Base-by-base conservation (phyloP, 345 rosid genomes). In the Eutrema heterophyllum region DNA sequence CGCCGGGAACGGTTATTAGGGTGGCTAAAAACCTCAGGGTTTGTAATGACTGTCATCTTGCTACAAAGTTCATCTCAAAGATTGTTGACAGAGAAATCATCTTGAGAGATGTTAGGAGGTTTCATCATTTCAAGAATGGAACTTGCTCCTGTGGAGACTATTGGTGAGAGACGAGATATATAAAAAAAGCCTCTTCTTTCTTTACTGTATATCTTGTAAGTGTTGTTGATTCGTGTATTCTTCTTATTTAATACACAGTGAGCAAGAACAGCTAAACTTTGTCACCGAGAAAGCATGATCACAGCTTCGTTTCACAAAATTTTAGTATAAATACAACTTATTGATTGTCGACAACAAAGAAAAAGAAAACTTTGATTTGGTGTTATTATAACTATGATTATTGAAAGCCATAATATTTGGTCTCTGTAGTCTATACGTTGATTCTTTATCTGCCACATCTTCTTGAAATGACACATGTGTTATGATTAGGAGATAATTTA, bases 21-120 rank as follows among this genome's bases (percentile, higher is more conserved):
- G 93, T 91, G 48, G 85, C 93, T 62, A 91, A 91, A 83, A 91
- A 91, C 85, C 90, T 94, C 35, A 83, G 95, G 68, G 97, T 91
- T 38, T 94, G 97, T 68, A 91, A 89, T 52, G 97, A 91, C 64
- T 91, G 97, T 74, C 96, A 89, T 73, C 68, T 75, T 14, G 96
- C 94, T 10, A 30, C 89, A 10, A 91, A 91, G 68, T 86, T 81
- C 33, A 93, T 91, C 52, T 89, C 96, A n/a, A 86, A 74, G 81
- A 79, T 88, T 16, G 85, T 69, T 44, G 79, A 78, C 16, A 88
- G 97, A 77, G 96, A 93, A 66, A 89, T 89, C 64, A 77, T 91
- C 57, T 78, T 91, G 55, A 88, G 98, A 75, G 98, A 88, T 79
- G 91, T 84, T 43, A 84, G 86, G 77, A 86, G 96, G 79, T 93